These are phyloP conservation scores for Lactifluus hygrophoroides DNA, from an alignment of 768 basidiomycete species.

Conservation along the genomic window DNA sequence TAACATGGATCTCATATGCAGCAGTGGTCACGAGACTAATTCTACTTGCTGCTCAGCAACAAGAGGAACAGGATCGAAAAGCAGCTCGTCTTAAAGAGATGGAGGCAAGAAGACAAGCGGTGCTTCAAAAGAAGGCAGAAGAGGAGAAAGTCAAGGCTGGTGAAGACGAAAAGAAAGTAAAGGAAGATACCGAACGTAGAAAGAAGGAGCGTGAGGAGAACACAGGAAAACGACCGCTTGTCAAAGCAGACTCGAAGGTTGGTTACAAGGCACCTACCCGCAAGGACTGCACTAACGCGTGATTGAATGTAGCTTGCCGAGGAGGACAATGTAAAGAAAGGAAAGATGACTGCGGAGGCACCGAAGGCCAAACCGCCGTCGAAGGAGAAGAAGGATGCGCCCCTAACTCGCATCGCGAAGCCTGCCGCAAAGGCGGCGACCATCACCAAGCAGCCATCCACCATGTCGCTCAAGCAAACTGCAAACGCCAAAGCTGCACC, in stretches of 20 bases:
- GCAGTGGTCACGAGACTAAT: neutral
- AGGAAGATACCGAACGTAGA: slow-evolving; percentile 65
- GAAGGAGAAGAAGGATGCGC: slow-evolving; percentile 39
- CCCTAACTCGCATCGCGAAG: slow-evolving; percentile 27
- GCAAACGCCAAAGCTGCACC: slow-evolving; percentile 20
- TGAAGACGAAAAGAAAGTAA: slow-evolving; percentile 64
- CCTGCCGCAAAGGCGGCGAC: slow-evolving; percentile 25
- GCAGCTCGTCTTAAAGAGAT: slow-evolving; percentile 65
- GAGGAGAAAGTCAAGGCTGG: slow-evolving; percentile 57
- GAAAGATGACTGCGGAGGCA: slow-evolving; percentile 44
- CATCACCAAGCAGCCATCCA: slow-evolving; percentile 14
- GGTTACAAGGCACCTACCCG: neutral
- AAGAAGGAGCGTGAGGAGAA: slow-evolving; percentile 78
- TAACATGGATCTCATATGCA: slow-evolving; percentile 27
- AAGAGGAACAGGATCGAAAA: slow-evolving; percentile 81
- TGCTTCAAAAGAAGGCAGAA: slow-evolving; percentile 64
- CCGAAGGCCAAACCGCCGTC: slow-evolving; percentile 41
- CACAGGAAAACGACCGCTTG: slow-evolving; percentile 59
- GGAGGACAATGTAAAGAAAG: slow-evolving; percentile 65
- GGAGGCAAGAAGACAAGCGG: slow-evolving; percentile 71
- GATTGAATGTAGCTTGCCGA: slow-evolving; percentile 34
- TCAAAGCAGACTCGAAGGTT: slow-evolving; percentile 54
- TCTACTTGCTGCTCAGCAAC: slow-evolving; percentile 48
- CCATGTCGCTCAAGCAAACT: slow-evolving; percentile 2
- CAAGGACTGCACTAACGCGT: neutral